phyloP scores from a whole-genome alignment of 345 rosid genomes.

The Pugionium dolabratum region DNA sequence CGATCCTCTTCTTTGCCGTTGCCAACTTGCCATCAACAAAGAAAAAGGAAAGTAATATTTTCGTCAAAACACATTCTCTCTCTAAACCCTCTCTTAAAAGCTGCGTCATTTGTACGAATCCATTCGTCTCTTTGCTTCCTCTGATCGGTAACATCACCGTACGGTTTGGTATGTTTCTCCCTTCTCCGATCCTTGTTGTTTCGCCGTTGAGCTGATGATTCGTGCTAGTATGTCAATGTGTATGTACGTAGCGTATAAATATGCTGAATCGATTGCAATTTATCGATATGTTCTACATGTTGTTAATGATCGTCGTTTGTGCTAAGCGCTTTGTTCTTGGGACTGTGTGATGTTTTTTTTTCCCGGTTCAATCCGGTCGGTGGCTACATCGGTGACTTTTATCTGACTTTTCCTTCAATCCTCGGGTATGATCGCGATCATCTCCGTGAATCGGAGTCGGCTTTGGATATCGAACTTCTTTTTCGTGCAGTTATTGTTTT shows the following conservation, averaged over 20 bases:
- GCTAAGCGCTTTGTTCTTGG: neutral
- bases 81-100: slow-evolving; percentile 26
- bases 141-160: slow-evolving; percentile 20
- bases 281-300: neutral
- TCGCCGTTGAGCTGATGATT: slow-evolving; percentile 16
- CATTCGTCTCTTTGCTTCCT: slow-evolving; percentile 32
- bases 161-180: slow-evolving; percentile 32
- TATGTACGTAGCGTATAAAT: neutral
- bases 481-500: neutral
- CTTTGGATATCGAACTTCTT: neutral
- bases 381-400: slow-evolving; percentile 11
- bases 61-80: slow-evolving; percentile 19
- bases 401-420: slow-evolving; percentile 14
- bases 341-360: slow-evolving; percentile 21
- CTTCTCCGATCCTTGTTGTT: slow-evolving; percentile 26
- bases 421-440: slow-evolving; percentile 22
- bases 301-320: slow-evolving; percentile 15
- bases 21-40: neutral
- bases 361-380: slow-evolving; percentile 7
- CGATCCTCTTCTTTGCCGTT: slow-evolving; percentile 9
- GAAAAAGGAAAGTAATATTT: slow-evolving; percentile 7
- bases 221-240: neutral
- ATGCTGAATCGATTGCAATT: slow-evolving; percentile 23
- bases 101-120: slow-evolving; percentile 29
- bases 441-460: slow-evolving; percentile 15